Evolutionary conservation across 208 protist genomes (phyloP), one percentile per base, ranked within the genome.

Genomic region (Leishmania braziliensis): DNA sequence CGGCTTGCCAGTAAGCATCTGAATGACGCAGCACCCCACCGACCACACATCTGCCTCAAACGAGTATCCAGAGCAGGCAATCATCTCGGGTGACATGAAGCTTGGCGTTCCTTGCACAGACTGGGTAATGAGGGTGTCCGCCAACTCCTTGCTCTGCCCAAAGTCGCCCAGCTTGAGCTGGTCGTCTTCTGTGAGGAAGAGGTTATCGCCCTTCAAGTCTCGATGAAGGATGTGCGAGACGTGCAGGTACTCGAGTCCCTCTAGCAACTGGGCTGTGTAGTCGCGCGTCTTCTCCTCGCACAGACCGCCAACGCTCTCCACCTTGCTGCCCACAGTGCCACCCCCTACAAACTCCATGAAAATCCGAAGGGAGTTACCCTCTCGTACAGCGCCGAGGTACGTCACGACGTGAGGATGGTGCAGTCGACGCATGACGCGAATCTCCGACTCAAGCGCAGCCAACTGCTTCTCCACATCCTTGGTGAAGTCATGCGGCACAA

Each of bases 11-110:
- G 89, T 96, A 12, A 98, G 87, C 95, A 98, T 98, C 84, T 98
- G 91, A 14, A 98, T 78, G 12, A 98, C 90, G 79, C 92, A 96
- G 86, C 95, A 98, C 4, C 96, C 97, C 10, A 98, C 91, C 20
- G 92, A 97, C 97, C 97, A 98, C 51, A 98, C 90, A 81, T 98
- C 97, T 0, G 95, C 96, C 80, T 89, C 88, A 72, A 93, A 95
- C 65, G 91, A 93, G 83, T 98, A 95, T 14, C 97, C 97, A 60
- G 85, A 95, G 84, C 94, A 94, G 1, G 88, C 87, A 81, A 98
- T 97, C 39, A 98, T 94, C 82, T 99, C 96, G 5, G 97, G 97
- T 14, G 97, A 95, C 95, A 99, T 99, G 77, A 97, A 98, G 84
- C 96, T 96, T 50, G 95, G 95, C 63, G 97, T 99, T 9, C 97